Conservation (phyloP, 1,139 yeast genomes). For the Saccharomyces hybrid region DNA sequence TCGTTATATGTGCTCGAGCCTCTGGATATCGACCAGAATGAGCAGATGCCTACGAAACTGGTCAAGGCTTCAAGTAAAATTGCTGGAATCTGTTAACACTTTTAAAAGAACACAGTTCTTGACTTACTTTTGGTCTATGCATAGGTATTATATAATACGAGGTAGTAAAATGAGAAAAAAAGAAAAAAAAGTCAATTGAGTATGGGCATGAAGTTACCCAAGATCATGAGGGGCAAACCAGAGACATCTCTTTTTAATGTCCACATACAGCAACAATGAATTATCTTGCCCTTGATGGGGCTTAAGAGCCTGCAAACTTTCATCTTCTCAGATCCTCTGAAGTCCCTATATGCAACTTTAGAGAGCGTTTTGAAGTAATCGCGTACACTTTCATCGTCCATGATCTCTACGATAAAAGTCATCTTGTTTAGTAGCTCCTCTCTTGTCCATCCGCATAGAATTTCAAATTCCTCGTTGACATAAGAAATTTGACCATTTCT, state of each 20-base stretch:
- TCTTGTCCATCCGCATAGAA: constrained; percentile 82
- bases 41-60: too few relatives aligned
- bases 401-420: constrained; percentile 77
- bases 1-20: background rate
- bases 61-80: background rate
- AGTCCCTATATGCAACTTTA: constrained; percentile 85
- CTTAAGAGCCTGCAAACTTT: constrained; percentile 40
- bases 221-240: constrained; percentile 93
- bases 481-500: constrained; percentile 93
- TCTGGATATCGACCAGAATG: too few relatives aligned
- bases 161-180: background rate
- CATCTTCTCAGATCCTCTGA: constrained; percentile 79
- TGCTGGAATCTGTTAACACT: background rate
- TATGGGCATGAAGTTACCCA: constrained; percentile 78
- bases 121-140: background rate
- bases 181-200: background rate
- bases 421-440: constrained; percentile 55
- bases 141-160: background rate
- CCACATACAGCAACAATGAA: constrained; percentile 80
- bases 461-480: constrained; percentile 85
- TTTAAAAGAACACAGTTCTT: background rate
- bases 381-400: constrained; percentile 80
- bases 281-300: constrained; percentile 33
- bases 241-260: constrained; percentile 87
- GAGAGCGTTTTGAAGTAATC: constrained; percentile 83